These are phyloP conservation scores for Tardiomyces blankii DNA, from an alignment of 1,139 yeast genomes.

Conservation along the genomic window DNA sequence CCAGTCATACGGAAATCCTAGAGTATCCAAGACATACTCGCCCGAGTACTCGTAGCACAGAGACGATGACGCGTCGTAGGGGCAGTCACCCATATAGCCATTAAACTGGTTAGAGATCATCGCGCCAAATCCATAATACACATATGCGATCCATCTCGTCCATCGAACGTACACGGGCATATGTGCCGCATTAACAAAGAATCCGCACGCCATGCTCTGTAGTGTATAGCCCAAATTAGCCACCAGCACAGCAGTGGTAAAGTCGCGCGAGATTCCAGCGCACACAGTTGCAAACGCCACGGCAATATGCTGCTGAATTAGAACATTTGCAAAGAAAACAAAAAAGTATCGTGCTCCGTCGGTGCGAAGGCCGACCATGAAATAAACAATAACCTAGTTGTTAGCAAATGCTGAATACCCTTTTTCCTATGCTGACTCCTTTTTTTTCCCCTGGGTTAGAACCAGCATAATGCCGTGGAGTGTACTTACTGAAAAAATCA, in stretches of 20 bases:
- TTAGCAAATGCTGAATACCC: too few relatives aligned
- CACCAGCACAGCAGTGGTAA: conserved; percentile 51
- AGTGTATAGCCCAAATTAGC: conserved; percentile 57
- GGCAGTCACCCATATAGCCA: conserved; percentile 49
- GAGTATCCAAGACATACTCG: conserved; percentile 37
- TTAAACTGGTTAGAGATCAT: conserved; percentile 55
- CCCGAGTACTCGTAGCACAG: conserved; percentile 39
- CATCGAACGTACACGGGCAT: conserved; percentile 84
- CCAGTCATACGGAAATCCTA: conserved; percentile 62
- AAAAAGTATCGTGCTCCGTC: conserved; percentile 41
- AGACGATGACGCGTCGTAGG: conserved; percentile 28
- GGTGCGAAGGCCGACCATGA: conserved; percentile 64
- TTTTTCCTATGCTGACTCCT: too few relatives aligned
- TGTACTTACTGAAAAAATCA: conserved; percentile 39
- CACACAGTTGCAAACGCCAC: conserved; percentile 46
- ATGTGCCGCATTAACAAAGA: conserved; percentile 58
- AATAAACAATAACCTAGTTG: conserved; percentile 40
- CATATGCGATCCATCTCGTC: conserved; percentile 64
- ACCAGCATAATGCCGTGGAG: too few relatives aligned
- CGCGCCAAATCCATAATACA: conserved; percentile 74
- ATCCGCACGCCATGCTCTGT: conserved; percentile 74
- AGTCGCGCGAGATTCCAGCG: conserved; percentile 53
- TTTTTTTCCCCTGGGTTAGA: too few relatives aligned
- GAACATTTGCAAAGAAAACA: conserved; percentile 45
- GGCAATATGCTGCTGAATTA: conserved; percentile 47